Percentiles rank a stretch among this genome's conserved stretches.
Evolutionary conservation across 768 basidiomycete species (phyloP).

Genomic region (Hygrocybe punicea): DNA sequence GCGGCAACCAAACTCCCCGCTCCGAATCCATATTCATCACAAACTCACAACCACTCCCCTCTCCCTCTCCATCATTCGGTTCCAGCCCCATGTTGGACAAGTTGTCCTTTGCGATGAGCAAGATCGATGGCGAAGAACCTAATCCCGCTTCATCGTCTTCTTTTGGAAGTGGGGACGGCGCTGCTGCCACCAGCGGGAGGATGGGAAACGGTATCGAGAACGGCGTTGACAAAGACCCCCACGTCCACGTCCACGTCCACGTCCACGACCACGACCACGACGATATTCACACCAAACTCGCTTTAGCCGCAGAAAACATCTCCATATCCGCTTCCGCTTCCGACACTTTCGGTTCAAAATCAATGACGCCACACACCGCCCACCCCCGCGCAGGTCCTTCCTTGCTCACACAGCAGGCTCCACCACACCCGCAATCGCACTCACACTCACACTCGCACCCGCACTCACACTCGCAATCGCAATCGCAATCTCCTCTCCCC

Average conservation of each 20-base stretch:
- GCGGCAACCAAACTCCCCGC: conserved; percentile 94
- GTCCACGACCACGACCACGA: too few species aligned
- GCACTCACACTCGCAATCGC: too few species aligned
- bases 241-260: too few species aligned
- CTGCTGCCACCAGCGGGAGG: conserved; percentile 2
- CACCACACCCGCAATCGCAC: too few species aligned
- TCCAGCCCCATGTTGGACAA: conserved; percentile 75
- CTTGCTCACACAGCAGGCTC: conserved; percentile 40
- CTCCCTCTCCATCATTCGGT: conserved; percentile 70
- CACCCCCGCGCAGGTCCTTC: conserved; percentile 54
- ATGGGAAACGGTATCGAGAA: conserved; percentile 21
- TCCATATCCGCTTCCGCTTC: conserved; percentile 38
- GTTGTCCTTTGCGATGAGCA: conserved; percentile 89
- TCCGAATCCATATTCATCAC: conserved; percentile 78
- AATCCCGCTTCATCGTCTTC: conserved; percentile 31
- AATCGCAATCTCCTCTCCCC: too few species aligned
- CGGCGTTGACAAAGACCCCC: conserved; percentile 15
- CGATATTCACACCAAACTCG: conserved; percentile 26
- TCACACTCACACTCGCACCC: too few species aligned
- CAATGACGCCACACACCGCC: background rate
- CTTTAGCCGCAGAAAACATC: conserved; percentile 40
- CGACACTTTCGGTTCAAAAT: conserved; percentile 28
- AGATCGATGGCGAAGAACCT: conserved; percentile 57
- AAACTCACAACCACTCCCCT: conserved; percentile 89
- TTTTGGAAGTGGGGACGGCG: conserved; percentile 16